Base-by-base conservation (phyloP, 2,329 filamentous ascomycete species). In the Helminthosporium solani region DNA sequence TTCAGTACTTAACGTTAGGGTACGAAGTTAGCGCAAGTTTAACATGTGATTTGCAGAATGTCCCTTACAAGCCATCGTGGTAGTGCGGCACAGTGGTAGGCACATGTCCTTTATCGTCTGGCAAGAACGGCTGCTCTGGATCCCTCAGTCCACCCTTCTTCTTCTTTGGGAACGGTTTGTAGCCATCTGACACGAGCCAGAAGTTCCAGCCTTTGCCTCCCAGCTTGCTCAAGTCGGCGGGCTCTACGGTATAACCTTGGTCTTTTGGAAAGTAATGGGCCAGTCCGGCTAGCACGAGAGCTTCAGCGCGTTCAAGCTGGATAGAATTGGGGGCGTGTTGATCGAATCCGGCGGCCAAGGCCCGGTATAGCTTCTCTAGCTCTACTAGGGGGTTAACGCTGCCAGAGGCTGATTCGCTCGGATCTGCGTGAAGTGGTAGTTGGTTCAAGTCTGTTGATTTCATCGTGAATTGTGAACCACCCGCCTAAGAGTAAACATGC, bases 181-280 rank as follows among this genome's bases (percentile, higher is more conserved):
- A 47, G 12, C 51, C 37, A 2, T 33, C 18, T 1, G 41, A 41
- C 21, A 51, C 50, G 19, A 54, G 42, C 27, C 51, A 43, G 33
- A 57, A 54, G 25, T 45, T 52, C 46, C 58, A 45, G 28, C 54
- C 52, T 14, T 52, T 23, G 4, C 44, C 37, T 8, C 47, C 47
- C 7, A 58, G 44, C 1, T 50, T 43, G 3, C 49, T 47, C 5
- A 54, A 49, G 2, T 40, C 20, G 8, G 30, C 38, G 7, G 48
- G 47, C 8, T 48, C 42, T 16, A 66, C 41, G 8, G 42, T 38
- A 36, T 52, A 66, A 30, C 49, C 53, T 40, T 63, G 45, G 2
- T 42, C 43, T 2, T 43, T 34, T 1, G 62, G 61, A 27, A 53
- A 64, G 43, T 62, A 61, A 40, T 63, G 53, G 23, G 48, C 37